Percentiles rank a stretch among this genome's conserved stretches.
These are phyloP conservation scores for Cinnamomum chago DNA, from an alignment of 164 flowering plant species.

Conservation along the genomic window DNA sequence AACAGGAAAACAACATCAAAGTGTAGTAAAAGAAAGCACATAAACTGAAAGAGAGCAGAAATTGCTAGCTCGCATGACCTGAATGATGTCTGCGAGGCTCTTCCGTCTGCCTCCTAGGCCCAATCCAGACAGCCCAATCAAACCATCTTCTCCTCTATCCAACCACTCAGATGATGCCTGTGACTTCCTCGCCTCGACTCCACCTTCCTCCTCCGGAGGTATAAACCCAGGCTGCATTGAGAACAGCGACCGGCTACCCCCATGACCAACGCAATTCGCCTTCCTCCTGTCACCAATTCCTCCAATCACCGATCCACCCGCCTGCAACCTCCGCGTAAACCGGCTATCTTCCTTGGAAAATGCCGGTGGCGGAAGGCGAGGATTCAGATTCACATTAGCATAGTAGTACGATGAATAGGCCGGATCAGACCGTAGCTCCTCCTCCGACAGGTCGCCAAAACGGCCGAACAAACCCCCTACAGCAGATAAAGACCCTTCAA, in stretches of 20 bases:
- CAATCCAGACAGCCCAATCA: constrained; percentile 17
- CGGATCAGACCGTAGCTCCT: constrained; percentile 60
- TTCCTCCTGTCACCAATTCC: constrained; percentile 43
- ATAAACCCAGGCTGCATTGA: constrained; percentile 44
- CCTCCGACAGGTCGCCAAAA: constrained; percentile 36
- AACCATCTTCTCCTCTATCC: constrained; percentile 20
- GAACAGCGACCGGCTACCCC: constrained; percentile 27
- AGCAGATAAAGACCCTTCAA: constrained; percentile 68
- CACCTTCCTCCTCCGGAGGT: constrained; percentile 77
- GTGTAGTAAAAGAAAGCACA: neutral
- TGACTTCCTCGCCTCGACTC: constrained; percentile 53
- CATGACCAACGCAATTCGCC: constrained; percentile 44
- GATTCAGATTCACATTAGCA: constrained; percentile 65
- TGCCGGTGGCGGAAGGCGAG: constrained; percentile 74
- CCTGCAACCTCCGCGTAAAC: constrained; percentile 46
- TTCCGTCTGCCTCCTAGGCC: constrained; percentile 50
- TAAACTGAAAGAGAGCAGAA: neutral
- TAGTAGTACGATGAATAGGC: constrained; percentile 57
- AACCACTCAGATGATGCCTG: constrained; percentile 31
- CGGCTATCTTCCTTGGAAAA: constrained; percentile 52
- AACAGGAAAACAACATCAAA: constrained; percentile 18
- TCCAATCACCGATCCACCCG: constrained; percentile 37
- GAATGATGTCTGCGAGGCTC: constrained; percentile 66
- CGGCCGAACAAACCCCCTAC: constrained; percentile 50
- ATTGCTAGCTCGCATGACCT: constrained; percentile 36